These are phyloP conservation scores for Colletotrichum viniferum DNA, from an alignment of 2,329 filamentous ascomycete species.

Conservation along the genomic window DNA sequence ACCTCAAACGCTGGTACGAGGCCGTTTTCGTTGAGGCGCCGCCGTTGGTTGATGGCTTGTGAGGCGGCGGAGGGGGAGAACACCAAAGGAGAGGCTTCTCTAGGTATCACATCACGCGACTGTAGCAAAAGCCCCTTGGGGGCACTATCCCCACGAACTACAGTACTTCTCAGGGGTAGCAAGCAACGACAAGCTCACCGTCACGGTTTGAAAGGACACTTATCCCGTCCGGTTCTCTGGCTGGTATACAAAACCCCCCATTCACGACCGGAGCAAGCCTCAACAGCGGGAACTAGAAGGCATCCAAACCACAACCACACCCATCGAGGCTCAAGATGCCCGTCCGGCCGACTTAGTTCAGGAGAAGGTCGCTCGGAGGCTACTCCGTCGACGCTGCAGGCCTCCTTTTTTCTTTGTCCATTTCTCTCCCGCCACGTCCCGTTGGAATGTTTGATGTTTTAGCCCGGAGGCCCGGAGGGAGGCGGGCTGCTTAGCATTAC, in stretches of 20 bases:
- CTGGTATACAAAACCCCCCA: not conserved
- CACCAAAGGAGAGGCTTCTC: not conserved
- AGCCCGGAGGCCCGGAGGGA: not conserved
- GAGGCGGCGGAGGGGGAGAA: not conserved
- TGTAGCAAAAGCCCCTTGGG: not conserved
- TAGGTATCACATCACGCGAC: not conserved
- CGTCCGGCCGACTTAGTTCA: not conserved
- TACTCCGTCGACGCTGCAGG: not conserved
- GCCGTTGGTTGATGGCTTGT: not conserved
- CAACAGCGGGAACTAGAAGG: not conserved
- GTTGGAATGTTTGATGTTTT: slow-evolving; percentile 7
- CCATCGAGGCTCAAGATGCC: not conserved
- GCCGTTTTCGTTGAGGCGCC: slow-evolving; percentile 2
- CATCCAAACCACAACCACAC: not conserved
- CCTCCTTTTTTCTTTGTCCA: not conserved
- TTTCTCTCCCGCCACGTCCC: not conserved
- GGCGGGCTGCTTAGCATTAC: not conserved
- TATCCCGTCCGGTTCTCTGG: not conserved
- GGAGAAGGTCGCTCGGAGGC: not conserved
- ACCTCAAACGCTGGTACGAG: slow-evolving; percentile 29
- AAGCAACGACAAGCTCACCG: not conserved
- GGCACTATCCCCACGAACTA: not conserved
- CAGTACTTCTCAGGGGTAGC: not conserved
- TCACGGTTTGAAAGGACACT: not conserved
- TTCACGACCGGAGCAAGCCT: not conserved